Base-by-base conservation (phyloP, 2,329 filamentous ascomycete species). In the Xylaria arbuscula region DNA sequence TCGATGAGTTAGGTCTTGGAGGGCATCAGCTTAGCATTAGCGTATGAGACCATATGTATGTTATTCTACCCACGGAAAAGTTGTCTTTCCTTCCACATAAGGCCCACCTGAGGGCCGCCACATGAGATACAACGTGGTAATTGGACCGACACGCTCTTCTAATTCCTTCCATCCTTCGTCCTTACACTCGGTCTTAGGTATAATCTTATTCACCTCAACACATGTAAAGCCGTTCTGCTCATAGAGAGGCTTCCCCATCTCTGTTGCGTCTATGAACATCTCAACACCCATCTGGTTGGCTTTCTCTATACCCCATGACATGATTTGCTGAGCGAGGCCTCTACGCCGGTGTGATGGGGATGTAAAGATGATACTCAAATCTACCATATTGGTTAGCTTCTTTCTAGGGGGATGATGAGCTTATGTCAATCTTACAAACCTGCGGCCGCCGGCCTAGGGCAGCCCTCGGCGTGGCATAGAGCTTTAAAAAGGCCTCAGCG, bases 81-180 rank as follows among this genome's bases (percentile, higher is more conserved):
- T 13, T 7, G 38, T 40, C 9, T 40, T 13, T 2, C 38, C 53
- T 56, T 56, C 53, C 22, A 40, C 22, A 45, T 45, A 45, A 10
- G n/a, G 45, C 2, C 59, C 59, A 11, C 22, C 3, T 7, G 22
- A 5, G 7, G 19, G 71, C 66, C 58, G 68, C 55, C 63, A 66
- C 63, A 66, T 66, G 11, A 60, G 38, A 15, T 42, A 45, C 56
- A 55, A 74, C 2, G 68, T 71, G 10, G 69, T 71, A 0, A 79
- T 78, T 40, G 5, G 38, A 0, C 80, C 77, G 19, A 84, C 80
- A 69, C 83, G 79, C 2, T 80, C 76, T 47, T 85, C 81, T 1
- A 71, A 50, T 28, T 71, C 64, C 36, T 72, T 72, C 72, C 73
- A 76, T 0, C 48, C 32, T 1, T 73, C 71, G 50, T 76, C 73